Conservation (phyloP, 2,329 filamentous ascomycete species). For the Phialophora verrucosa region DNA sequence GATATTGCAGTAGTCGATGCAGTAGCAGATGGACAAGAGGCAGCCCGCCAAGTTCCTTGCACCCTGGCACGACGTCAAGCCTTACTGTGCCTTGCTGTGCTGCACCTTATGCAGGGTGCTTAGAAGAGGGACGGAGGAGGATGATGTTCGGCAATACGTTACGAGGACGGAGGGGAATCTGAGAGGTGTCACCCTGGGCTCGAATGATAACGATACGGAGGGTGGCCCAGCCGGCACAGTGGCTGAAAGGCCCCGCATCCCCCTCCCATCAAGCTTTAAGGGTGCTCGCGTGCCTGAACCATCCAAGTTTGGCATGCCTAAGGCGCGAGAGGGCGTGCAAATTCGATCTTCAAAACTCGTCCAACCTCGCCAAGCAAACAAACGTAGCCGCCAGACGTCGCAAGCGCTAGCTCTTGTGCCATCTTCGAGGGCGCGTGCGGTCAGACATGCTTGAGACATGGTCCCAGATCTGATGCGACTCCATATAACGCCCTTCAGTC, state of each 20-base stretch:
- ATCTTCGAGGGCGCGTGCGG: slow-evolving; percentile 1
- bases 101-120: slow-evolving; percentile 23
- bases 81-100: slow-evolving; percentile 13
- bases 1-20: slow-evolving; percentile 19
- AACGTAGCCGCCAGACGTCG: slow-evolving; percentile 4
- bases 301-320: neutral
- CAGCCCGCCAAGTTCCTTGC: slow-evolving; percentile 31
- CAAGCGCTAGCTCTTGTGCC: slow-evolving; percentile 2
- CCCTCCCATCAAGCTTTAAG: slow-evolving; percentile 4
- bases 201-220: slow-evolving; percentile 25
- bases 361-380: neutral
- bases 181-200: slow-evolving; percentile 3
- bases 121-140: slow-evolving; percentile 12
- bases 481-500: slow-evolving; percentile 85
- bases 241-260: slow-evolving; percentile 1
- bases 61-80: slow-evolving; percentile 6
- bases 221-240: neutral
- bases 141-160: slow-evolving; percentile 10
- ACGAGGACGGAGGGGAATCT: slow-evolving; percentile 12
- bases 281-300: slow-evolving; percentile 9
- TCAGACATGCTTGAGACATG: slow-evolving; percentile 42
- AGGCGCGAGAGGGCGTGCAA: neutral
- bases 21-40: slow-evolving; percentile 16
- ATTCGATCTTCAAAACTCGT: neutral
- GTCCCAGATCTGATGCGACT: slow-evolving; percentile 60